These are phyloP conservation scores for Capronia coronata DNA, from an alignment of 2,329 filamentous ascomycete species.

Conservation along the genomic window DNA sequence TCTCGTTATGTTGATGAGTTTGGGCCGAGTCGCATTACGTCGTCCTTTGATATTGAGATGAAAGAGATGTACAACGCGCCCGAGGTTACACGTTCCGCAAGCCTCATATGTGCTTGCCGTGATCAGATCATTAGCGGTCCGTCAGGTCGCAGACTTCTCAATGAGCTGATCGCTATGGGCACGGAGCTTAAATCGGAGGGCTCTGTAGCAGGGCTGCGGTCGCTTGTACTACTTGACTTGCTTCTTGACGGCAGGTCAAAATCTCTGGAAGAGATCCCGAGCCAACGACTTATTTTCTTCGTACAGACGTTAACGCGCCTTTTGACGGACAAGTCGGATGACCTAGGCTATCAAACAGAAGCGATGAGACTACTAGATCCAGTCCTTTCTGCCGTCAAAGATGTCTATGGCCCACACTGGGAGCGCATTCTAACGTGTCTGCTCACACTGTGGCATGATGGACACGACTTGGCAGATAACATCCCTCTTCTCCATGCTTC, in stretches of 20 bases:
- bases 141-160: constrained; percentile 49
- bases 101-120: constrained; percentile 45
- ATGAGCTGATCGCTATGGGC: constrained; percentile 55
- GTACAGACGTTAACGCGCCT: constrained; percentile 68
- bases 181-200: constrained; percentile 38
- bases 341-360: constrained; percentile 34
- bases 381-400: constrained; percentile 66
- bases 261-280: constrained; percentile 44
- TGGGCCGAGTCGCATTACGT: constrained; percentile 32
- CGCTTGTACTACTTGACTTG: constrained; percentile 50
- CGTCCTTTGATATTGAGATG: constrained; percentile 29
- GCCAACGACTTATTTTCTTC: constrained; percentile 70
- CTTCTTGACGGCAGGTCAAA: constrained; percentile 46
- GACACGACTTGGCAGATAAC: constrained; percentile 42
- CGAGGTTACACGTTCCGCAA: constrained; percentile 43
- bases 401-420: constrained; percentile 89
- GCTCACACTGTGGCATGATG: constrained; percentile 51
- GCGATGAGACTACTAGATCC: constrained; percentile 42
- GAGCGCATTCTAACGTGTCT: constrained; percentile 56
- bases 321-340: constrained; percentile 50
- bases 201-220: constrained; percentile 3
- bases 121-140: constrained; percentile 45
- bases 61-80: constrained; percentile 34
- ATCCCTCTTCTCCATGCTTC: constrained; percentile 64
- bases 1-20: constrained; percentile 29